phyloP scores from a whole-genome alignment of 176 grass and related monocot genomes.

The Carex kokanica region DNA sequence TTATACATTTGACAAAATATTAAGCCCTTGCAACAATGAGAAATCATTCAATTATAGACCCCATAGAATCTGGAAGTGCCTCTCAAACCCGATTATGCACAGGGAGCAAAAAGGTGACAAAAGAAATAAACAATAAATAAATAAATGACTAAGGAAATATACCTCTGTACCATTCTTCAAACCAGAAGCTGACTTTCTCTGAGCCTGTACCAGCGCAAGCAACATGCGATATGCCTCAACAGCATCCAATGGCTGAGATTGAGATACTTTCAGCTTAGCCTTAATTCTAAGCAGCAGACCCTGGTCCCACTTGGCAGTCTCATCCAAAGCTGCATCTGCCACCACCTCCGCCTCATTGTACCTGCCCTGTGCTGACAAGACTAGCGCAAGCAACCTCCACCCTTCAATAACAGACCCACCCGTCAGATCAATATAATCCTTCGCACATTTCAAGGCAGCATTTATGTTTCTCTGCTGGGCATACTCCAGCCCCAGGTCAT shows the following conservation, averaged over 20 bases:
- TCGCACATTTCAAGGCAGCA: slow-evolving; percentile 75
- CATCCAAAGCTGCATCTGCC: slow-evolving; percentile 88
- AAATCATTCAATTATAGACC: not conserved
- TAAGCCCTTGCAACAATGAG: not conserved
- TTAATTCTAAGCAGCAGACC: slow-evolving; percentile 75
- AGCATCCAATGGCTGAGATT: slow-evolving; percentile 70
- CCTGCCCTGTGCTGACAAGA: slow-evolving; percentile 84
- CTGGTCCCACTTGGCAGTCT: slow-evolving; percentile 96
- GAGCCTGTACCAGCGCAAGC: slow-evolving; percentile 96
- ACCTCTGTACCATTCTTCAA: slow-evolving; percentile 64
- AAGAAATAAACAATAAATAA: slow-evolving; percentile 17
- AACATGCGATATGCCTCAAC: slow-evolving; percentile 70
- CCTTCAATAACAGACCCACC: slow-evolving; percentile 87
- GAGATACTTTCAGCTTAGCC: slow-evolving; percentile 82
- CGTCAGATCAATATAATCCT: slow-evolving; percentile 81
- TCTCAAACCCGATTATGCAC: not conserved
- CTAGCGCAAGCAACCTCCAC: slow-evolving; percentile 78
- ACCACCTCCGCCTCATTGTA: slow-evolving; percentile 83
- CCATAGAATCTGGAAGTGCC: not conserved
- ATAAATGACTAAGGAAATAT: slow-evolving; percentile 25
- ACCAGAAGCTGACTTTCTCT: slow-evolving; percentile 63
- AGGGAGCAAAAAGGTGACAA: not conserved
- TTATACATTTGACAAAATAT: not conserved
- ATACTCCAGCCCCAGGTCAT: slow-evolving; percentile 75
- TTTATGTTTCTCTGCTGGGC: slow-evolving; percentile 83